Base-by-base conservation (phyloP, 1,139 yeast species). In the Yueomyces sp. region DNA sequence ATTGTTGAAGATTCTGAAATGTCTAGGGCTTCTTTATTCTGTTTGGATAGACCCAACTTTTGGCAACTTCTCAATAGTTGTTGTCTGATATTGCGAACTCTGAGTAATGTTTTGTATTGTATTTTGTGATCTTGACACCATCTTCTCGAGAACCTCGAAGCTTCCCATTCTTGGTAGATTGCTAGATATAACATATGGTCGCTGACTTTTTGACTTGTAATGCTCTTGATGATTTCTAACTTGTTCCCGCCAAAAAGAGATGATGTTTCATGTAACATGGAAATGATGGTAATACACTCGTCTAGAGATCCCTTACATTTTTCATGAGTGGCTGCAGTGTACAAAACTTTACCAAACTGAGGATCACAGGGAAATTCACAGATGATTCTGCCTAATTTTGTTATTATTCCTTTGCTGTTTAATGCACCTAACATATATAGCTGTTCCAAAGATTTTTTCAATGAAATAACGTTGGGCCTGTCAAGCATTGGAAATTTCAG, bases 321-420 rank as follows among this genome's bases (percentile, higher is more conserved):
- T 44, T 69, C 72, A 46, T 70, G 69, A 3, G 73, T 72, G 46
- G 93, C 78, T 1, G 80, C 71, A 1, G 89, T 60, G 39, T 58
- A 51, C 29, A 91, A 62, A 1, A 84, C 74, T 59, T 82, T 84
- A 9, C 96, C 81, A 51, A 85, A 72, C 78, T 83, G 83, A 2
- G 96, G 96, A 53, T 85, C 95, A 4, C 89, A 73, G 0, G 98
- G 98, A 51, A 91, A 85, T 54, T 84, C 95, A 2, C 95, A 84
- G 95, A 91, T 85, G 48, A 76, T 75, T 34, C 85, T 67, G 0
- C 98, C 98, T 1, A 78, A 59, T 45, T 76, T 73, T 0, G 98
- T 91, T 33, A 93, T 68, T 47, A 74, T 73, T 1, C 96, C 96
- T 44, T 71, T 67, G n/a, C 81, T 78, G 51, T 82, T 85, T 42